phyloP scores from a whole-genome alignment of 257 asterid species.

The Ligustrum vulgare region DNA sequence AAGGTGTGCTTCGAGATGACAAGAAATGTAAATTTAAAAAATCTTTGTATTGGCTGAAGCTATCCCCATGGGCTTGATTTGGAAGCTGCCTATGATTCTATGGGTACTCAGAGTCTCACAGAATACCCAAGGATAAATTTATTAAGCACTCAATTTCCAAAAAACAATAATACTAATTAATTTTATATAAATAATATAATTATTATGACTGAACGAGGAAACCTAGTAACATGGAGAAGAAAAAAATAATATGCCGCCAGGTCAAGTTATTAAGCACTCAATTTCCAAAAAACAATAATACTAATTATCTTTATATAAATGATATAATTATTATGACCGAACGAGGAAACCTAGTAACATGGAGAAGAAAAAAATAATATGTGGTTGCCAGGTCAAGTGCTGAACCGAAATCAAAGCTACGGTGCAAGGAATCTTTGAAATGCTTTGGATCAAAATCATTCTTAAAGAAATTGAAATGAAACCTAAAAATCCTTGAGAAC shows the following conservation, averaged over 20 bases:
- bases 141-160: background rate
- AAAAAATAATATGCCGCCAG: background rate
- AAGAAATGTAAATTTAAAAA: background rate
- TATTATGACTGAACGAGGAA: background rate
- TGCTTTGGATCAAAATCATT: background rate
- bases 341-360: background rate
- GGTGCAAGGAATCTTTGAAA: background rate
- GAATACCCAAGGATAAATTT: background rate
- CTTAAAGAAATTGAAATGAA: background rate
- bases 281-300: background rate
- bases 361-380: background rate
- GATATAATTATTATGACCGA: background rate
- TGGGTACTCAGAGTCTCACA: background rate
- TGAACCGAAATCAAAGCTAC: background rate
- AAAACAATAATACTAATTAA: no score
- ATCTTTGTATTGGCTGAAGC: background rate
- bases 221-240: background rate
- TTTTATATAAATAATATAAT: no score
- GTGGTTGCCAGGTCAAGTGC: background rate
- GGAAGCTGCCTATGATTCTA: background rate
- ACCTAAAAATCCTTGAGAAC: background rate
- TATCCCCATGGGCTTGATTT: background rate
- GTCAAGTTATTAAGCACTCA: background rate
- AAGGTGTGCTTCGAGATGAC: background rate
- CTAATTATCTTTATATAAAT: no score